phyloP scores from a whole-genome alignment of 495 filamentous ascomycete species.

The Annulohypoxylon stygium region DNA sequence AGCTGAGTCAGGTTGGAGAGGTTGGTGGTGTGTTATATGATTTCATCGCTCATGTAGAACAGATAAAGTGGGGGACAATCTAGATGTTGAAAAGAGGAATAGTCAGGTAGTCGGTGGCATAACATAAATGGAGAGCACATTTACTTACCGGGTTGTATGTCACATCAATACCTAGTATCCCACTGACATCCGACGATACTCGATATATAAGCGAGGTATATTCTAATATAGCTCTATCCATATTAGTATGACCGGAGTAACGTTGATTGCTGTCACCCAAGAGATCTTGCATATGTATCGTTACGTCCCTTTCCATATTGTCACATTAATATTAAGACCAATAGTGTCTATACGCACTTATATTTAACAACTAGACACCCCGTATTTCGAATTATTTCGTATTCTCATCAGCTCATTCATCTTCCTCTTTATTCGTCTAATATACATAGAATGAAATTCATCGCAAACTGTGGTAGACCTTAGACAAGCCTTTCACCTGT shows the following conservation, averaged over 20 bases:
- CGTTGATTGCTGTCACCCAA: not conserved
- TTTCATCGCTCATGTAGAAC: not conserved
- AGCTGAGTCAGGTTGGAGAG: not conserved
- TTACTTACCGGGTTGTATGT: not conserved
- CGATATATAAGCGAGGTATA: not conserved
- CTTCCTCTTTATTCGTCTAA: constrained; percentile 29
- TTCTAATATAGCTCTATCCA: not conserved
- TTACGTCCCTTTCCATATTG: not conserved
- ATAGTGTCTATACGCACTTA: not conserved
- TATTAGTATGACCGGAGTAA: not conserved
- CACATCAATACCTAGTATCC: not conserved
- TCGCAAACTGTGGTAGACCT: not conserved
- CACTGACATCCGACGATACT: not conserved
- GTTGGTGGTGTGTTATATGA: not conserved
- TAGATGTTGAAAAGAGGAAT: no score
- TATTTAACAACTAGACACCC: not conserved
- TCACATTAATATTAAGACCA: not conserved
- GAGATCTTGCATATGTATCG: constrained; percentile 3
- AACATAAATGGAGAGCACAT: no score
- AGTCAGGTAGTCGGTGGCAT: no score
- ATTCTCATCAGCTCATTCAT: constrained; percentile 21
- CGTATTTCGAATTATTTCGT: constrained; percentile 5
- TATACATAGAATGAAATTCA: constrained; percentile 34
- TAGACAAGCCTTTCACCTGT: not conserved
- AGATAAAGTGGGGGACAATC: not conserved